Base-by-base conservation (phyloP, 176 grass and related monocot genomes). In the Oryza rufipogon region DNA sequence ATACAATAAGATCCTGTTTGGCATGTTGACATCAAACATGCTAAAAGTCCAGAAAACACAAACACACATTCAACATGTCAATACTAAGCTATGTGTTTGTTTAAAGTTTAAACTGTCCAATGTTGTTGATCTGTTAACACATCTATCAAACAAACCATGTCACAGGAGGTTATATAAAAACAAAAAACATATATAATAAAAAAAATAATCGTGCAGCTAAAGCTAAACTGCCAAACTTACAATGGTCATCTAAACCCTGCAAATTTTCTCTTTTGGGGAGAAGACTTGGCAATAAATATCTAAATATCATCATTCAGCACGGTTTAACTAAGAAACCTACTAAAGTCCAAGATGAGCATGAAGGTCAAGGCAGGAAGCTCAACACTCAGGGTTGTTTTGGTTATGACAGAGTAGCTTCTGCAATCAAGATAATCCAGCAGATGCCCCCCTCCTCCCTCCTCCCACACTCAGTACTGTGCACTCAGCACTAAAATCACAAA, bases 141-240 rank as follows among this genome's bases (percentile, higher is more conserved):
- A 71, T 72, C 16, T 66, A 71, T 9, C 23, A 86, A 81, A 56
- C 13, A 82, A 36, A 73, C 19, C 75, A 72, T 86, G 78, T 9
- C 14, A 14, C 12, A 54, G 8, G 9, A 77, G 16, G 65, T 66
- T 42, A 28, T 76, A 16, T 41, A 67, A 80, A 69, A 51, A 6
- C 76, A 52, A 26, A 90, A 6, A 39, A 39, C 38, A 39, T 39
- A 39, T 39, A 7, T 9, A 66, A 74, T 36, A 36, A 5, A 36
- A 36, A 36, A 36, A 56, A 22, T 44, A 22, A 32, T 58, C 72
- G 8, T 36, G 6, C 44, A 78, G 42, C 58, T 78, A 66, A 66
- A 12, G 7, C 36, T 38, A 60, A 74, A 64, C 17, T 69, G 39
- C 25, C 75, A 74, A 70, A 46, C 10, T n/a, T 30, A 70, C 19